Percentiles rank a stretch among this genome's conserved stretches.
phyloP scores from a whole-genome alignment of 73 alveolate species.

The Tetrahymena elliotti region DNA sequence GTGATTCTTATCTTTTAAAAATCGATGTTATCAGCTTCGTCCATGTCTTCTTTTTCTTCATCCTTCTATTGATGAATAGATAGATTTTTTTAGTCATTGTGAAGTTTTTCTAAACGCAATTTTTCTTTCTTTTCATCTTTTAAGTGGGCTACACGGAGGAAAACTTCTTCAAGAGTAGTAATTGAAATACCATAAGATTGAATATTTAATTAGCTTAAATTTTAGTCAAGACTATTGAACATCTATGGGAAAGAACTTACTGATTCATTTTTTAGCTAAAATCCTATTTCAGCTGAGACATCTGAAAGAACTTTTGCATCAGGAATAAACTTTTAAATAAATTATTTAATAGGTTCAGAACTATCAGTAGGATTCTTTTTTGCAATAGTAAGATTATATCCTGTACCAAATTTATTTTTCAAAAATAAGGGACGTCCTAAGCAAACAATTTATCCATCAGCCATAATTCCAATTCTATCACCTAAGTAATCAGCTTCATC shows the following conservation, averaged over 20 bases:
- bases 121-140: constrained; percentile 58
- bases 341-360: constrained; percentile 41
- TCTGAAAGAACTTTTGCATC: constrained; percentile 47
- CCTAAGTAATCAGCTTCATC: constrained; percentile 97
- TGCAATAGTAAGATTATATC: constrained; percentile 57
- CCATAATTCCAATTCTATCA: constrained; percentile 92
- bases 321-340: constrained; percentile 24
- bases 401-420: constrained; percentile 83
- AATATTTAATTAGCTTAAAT: constrained; percentile 23
- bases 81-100: constrained; percentile 28
- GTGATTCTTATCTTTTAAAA: constrained; percentile 32
- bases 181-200: constrained; percentile 68
- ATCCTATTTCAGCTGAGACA: constrained; percentile 57
- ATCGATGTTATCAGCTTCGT: constrained; percentile 25
- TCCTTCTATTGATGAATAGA: constrained; percentile 26
- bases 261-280: constrained; percentile 38
- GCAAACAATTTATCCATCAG: constrained; percentile 82
- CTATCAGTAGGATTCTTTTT: constrained; percentile 24
- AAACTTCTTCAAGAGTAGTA: constrained; percentile 97
- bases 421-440: constrained; percentile 83
- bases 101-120: constrained; percentile 9
- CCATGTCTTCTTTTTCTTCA: background rate
- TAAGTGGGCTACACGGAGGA: constrained; percentile 78
- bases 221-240: constrained; percentile 51
- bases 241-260: constrained; percentile 39